Evolutionary conservation across 2,329 filamentous ascomycete genomes (phyloP), one percentile per base, ranked within the genome.

Genomic region (Paecilomyces sp.): DNA sequence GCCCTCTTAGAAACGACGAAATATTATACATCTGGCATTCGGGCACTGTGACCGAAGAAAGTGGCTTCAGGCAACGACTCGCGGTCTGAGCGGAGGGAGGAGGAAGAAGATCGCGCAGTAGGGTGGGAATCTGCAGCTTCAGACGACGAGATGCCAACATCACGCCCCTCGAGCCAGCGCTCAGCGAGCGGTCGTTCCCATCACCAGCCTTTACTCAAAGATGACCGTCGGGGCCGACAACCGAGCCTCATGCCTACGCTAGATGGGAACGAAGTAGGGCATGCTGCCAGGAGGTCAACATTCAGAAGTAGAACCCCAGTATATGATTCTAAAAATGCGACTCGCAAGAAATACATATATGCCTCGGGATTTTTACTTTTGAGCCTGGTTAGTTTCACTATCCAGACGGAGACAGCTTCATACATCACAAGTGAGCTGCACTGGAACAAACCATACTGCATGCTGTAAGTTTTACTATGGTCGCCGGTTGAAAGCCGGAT

Each of bases 401-500:
- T 96, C 5, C 94, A 99, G 83, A 97, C 94, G 3, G 93, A 97
- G 80, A 91, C 96, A 58, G 93, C 92, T 11, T 88, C 95, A 9
- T 92, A 97, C 77, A 94, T 99, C 62, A 93, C 97, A 78, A 88
- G 93, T 73, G 87, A 94, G 61, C 78, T 97, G 64, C 87, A 89
- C 64, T 99, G 94, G 94, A 86, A 95, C 78, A 99, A 99, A 80
- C 91, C 94, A n/a, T 99, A 97, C 79, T 96, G 91, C 81, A 99
- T 99, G 94, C 85, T 99, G 82, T 97, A 78, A 78, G 75, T 76
- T 61, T 78, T 74, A 50, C 4, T 18, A 12, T 55, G 51, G 51
- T 31, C 55, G 58, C 57, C 54, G 59, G 57, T 55, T 41, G 54
- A 47, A 34, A 57, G 55, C 53, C 41, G 31, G 57, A 59, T 62